Evolutionary conservation across 495 filamentous ascomycete genomes (phyloP).

Genomic region (Tuber calosporum): DNA sequence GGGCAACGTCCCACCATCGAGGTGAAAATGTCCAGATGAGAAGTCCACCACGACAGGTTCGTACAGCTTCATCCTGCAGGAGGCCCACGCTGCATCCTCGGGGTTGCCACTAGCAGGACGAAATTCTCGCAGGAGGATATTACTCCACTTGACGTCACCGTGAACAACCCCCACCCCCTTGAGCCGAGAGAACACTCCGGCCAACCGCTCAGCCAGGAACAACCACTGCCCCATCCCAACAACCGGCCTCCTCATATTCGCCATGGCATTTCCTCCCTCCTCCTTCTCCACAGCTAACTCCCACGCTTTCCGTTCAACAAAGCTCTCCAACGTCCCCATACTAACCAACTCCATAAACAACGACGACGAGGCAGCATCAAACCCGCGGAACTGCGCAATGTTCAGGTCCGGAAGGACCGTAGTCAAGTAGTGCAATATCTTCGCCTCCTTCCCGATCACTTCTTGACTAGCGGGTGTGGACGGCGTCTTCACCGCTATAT

Average conservation of each 20-base stretch:
- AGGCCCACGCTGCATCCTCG: conserved; percentile 11
- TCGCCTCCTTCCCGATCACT: conserved; percentile 29
- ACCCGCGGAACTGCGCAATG: conserved; percentile 33
- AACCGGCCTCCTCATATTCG: conserved; percentile 14
- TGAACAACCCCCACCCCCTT: conserved; percentile 32
- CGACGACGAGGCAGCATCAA: conserved; percentile 15
- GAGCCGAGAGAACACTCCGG: conserved; percentile 21
- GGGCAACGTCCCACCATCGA: conserved; percentile 10
- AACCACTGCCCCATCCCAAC: conserved; percentile 35
- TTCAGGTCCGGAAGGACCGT: neutral
- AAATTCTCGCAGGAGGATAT: conserved; percentile 29
- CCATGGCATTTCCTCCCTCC: neutral
- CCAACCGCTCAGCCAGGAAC: conserved; percentile 27
- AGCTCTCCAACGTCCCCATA: conserved; percentile 19
- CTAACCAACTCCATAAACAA: conserved; percentile 25
- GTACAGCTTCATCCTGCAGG: conserved; percentile 7
- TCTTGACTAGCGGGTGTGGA: neutral
- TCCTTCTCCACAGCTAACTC: neutral
- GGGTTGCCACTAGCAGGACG: neutral
- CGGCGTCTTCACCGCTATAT: conserved; percentile 35
- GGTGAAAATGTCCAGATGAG: conserved; percentile 23
- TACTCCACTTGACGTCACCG: conserved; percentile 39
- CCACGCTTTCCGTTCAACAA: neutral
- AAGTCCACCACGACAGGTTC: conserved; percentile 37
- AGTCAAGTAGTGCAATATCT: conserved; percentile 31